A percentile compares a stretch with the other conserved stretches of the same genome.
phyloP scores from a whole-genome alignment of 2,329 filamentous ascomycete genomes.

The Lachnellula willkommii region DNA sequence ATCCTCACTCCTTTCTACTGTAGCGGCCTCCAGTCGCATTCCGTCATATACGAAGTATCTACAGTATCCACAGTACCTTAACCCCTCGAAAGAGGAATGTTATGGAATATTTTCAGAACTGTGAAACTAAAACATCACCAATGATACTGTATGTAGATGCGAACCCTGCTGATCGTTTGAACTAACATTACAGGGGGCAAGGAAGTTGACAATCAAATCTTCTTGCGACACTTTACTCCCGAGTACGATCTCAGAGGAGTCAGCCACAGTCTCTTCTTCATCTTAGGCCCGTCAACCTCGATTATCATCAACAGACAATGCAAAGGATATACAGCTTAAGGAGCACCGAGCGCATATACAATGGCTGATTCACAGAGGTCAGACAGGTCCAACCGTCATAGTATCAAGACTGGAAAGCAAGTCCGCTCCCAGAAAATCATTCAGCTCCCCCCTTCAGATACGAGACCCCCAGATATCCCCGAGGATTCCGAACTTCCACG shows the following conservation, averaged over 20 bases:
- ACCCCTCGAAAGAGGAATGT: background rate
- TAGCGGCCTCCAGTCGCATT: background rate
- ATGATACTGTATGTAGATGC: conserved; percentile 3
- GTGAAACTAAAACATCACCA: background rate
- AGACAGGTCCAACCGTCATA: conserved; percentile 31
- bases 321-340: conserved; percentile 18
- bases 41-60: background rate
- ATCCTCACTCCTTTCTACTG: background rate
- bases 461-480: conserved; percentile 31
- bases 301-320: conserved; percentile 23
- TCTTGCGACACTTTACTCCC: conserved; percentile 14
- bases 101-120: conserved; percentile 1
- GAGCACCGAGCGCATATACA: conserved; percentile 23
- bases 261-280: conserved; percentile 10
- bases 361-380: conserved; percentile 31
- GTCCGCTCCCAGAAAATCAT: conserved; percentile 51
- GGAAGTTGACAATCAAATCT: background rate
- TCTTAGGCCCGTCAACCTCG: background rate
- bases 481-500: conserved; percentile 35
- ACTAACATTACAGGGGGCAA: conserved; percentile 11
- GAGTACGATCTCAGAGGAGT: conserved; percentile 1
- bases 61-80: background rate
- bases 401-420: conserved; percentile 38
- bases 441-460: conserved; percentile 34
- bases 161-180: conserved; percentile 13